Percentiles rank a stretch among this genome's conserved stretches.
Evolutionary conservation across 2,329 filamentous ascomycete genomes (phyloP).

Genomic region (Neurospora sp.): DNA sequence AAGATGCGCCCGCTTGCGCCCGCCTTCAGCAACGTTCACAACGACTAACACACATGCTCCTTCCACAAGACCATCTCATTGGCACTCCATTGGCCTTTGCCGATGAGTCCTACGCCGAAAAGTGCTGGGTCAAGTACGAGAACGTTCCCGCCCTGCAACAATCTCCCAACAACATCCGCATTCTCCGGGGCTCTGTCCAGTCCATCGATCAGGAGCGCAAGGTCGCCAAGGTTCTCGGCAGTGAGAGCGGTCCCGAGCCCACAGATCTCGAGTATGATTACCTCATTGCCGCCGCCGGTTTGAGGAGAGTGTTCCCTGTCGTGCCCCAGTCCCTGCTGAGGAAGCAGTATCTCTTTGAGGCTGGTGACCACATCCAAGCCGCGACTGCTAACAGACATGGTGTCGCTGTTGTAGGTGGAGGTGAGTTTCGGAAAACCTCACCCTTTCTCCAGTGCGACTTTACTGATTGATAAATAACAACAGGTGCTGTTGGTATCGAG

Average conservation of each 20-base stretch:
- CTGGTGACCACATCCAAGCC: constrained; percentile 46
- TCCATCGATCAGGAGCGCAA: constrained; percentile 50
- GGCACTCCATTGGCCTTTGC: constrained; percentile 65
- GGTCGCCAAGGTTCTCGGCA: constrained; percentile 45
- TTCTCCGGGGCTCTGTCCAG: constrained; percentile 56
- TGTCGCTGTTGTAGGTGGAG: constrained; percentile 64
- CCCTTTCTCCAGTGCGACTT: constrained; percentile 27
- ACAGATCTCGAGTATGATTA: constrained; percentile 57
- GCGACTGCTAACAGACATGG: constrained; percentile 43
- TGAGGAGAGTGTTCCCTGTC: constrained; percentile 61
- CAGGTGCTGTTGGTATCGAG: constrained; percentile 69
- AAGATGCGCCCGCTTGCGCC: constrained; percentile 24
- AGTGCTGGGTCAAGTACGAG: constrained; percentile 60
- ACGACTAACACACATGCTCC: constrained; percentile 4
- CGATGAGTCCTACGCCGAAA: constrained; percentile 50
- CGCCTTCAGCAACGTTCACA: neutral
- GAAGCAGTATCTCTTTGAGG: constrained; percentile 55
- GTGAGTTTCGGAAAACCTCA: constrained; percentile 5
- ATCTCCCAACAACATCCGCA: constrained; percentile 44
- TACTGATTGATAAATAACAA: neutral
- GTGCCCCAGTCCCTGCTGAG: constrained; percentile 57
- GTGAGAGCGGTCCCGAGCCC: constrained; percentile 31
- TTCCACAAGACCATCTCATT: constrained; percentile 57
- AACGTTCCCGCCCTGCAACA: constrained; percentile 59
- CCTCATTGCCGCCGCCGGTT: constrained; percentile 61